Evolutionary conservation across 139 green algal species (phyloP).

Genomic region (Astrephomene gubernaculifera): DNA sequence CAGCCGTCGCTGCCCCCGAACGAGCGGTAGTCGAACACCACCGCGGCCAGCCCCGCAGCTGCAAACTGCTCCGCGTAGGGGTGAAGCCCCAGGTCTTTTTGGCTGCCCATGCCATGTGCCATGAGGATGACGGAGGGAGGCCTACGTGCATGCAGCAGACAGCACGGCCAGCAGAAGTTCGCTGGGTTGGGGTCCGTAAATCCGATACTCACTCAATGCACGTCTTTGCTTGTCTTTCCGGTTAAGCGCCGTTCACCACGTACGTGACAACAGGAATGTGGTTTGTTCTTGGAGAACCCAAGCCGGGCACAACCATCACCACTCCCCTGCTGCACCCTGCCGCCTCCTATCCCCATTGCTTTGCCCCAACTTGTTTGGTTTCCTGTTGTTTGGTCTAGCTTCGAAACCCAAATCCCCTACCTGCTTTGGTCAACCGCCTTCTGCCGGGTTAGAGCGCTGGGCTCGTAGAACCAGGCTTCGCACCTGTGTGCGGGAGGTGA

Average conservation of each 20-base stretch:
- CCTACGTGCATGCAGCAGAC: not conserved
- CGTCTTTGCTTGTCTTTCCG: too few relatives aligned
- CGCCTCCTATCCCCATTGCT: too few relatives aligned
- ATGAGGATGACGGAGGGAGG: conserved; percentile 44
- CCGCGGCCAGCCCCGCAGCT: conserved; percentile 51
- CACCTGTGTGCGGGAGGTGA: too few relatives aligned
- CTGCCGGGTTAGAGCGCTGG: not conserved
- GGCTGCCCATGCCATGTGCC: conserved; percentile 47
- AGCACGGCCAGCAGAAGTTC: not conserved
- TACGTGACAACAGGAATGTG: too few relatives aligned
- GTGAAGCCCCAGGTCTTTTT: conserved; percentile 64
- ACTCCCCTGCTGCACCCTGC: too few relatives aligned
- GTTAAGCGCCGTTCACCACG: too few relatives aligned
- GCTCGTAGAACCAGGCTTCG: conserved; percentile 51
- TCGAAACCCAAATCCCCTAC: too few relatives aligned
- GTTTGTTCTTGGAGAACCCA: too few relatives aligned
- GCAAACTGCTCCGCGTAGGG: conserved; percentile 53
- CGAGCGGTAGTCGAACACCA: conserved; percentile 63
- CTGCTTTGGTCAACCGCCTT: conserved; percentile 6
- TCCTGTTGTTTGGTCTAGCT: too few relatives aligned
- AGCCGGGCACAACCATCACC: too few relatives aligned
- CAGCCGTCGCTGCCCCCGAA: conserved; percentile 61
- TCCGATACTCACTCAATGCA: too few relatives aligned
- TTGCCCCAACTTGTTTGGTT: too few relatives aligned
- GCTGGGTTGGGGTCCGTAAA: not conserved